A percentile compares a stretch with the other conserved stretches of the same genome.
Evolutionary conservation across 371 early-diverging fungal species (phyloP).

Genomic region (Caulochytrium protostelioides): DNA sequence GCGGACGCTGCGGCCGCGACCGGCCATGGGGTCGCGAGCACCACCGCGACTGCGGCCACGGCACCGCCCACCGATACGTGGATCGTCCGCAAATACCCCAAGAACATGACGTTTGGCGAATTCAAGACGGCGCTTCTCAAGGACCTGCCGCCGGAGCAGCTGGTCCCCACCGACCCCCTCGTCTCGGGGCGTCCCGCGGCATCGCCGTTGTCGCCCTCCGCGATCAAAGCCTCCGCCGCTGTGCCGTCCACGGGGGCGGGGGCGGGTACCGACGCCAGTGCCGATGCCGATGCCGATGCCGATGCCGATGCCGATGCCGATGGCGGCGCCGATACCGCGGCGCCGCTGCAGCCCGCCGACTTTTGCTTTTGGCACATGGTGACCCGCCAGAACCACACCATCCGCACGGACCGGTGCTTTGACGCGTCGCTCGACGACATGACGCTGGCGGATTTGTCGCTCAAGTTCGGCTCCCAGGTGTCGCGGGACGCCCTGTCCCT

Average conservation of each 20-base stretch:
- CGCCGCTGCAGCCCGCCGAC: constrained; percentile 23
- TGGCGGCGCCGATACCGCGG: constrained; percentile 13
- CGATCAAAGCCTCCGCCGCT: constrained; percentile 1
- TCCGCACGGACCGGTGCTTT: constrained; percentile 51
- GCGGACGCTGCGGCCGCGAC: no score
- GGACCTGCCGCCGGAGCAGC: no score
- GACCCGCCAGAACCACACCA: constrained; percentile 59
- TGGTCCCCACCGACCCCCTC: neutral
- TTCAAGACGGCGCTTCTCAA: constrained; percentile 7
- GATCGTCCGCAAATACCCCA: no score
- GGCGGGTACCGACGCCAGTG: neutral
- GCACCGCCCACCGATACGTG: no score
- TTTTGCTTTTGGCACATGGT: constrained; percentile 68
- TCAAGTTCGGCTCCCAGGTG: constrained; percentile 28
- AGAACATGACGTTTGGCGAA: constrained; percentile 6
- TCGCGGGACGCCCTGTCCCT: neutral
- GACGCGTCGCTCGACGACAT: constrained; percentile 8
- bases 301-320: constrained; percentile 5
- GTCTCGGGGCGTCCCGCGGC: neutral
- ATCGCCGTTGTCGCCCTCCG: constrained; percentile 2
- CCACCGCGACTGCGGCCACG: no score
- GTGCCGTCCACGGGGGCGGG: neutral
- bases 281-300: neutral
- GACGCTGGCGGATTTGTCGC: constrained; percentile 23
- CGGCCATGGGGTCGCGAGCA: no score